Conservation (phyloP, 768 basidiomycete species). For the Suillus bovinus region DNA sequence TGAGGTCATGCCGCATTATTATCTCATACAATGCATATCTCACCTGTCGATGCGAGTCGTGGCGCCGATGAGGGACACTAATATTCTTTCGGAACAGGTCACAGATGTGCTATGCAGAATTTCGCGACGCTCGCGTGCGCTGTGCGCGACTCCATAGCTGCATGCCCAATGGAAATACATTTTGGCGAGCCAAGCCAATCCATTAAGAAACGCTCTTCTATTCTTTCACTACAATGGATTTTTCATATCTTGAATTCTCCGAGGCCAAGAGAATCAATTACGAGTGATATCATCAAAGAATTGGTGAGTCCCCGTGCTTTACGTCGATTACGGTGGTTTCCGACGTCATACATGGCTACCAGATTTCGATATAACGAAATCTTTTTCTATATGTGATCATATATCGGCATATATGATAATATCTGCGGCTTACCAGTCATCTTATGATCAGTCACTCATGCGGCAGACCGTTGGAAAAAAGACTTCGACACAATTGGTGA, state of each 20-base stretch:
- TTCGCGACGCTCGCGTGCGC: neutral
- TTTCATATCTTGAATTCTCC: neutral
- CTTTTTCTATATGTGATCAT: too few species aligned
- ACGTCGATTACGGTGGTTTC: too few species aligned
- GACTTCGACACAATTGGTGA: neutral
- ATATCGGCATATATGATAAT: too few species aligned
- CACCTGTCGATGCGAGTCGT: too few species aligned
- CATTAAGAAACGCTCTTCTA: neutral
- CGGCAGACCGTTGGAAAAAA: neutral
- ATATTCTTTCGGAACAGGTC: neutral
- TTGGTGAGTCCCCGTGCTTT: too few species aligned
- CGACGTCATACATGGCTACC: too few species aligned
- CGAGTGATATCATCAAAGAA: neutral
- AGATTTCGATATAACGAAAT: too few species aligned
- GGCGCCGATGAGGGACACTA: too few species aligned
- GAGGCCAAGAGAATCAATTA: neutral
- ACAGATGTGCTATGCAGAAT: neutral
- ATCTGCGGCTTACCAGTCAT: too few species aligned
- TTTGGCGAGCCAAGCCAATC: neutral
- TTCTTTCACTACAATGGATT: too few species aligned
- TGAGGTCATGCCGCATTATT: neutral
- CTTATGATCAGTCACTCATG: too few species aligned
- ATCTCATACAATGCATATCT: neutral
- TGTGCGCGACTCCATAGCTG: neutral
- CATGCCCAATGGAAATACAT: neutral